These are phyloP conservation scores for Favolaschia claudopus DNA, from an alignment of 768 basidiomycete genomes.

Conservation along the genomic window DNA sequence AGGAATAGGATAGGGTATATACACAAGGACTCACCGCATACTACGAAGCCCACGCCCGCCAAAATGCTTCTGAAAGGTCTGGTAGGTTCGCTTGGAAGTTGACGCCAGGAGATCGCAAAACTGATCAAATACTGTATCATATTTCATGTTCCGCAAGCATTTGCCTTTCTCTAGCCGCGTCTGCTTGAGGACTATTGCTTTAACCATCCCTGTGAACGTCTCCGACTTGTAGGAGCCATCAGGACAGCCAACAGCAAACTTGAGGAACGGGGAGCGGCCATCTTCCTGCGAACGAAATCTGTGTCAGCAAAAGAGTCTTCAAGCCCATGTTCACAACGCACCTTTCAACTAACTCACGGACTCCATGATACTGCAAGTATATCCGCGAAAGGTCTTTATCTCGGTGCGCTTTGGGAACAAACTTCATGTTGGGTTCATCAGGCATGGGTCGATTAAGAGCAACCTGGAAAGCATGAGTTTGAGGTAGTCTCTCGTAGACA, in stretches of 20 bases:
- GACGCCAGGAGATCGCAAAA: slow-evolving; percentile 26
- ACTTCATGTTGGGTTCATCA: slow-evolving; percentile 23
- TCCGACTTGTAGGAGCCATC: slow-evolving; percentile 25
- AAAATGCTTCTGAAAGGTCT: slow-evolving; percentile 21
- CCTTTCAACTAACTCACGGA: slow-evolving; percentile 25
- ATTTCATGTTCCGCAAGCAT: slow-evolving; percentile 24
- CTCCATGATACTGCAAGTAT: slow-evolving; percentile 20
- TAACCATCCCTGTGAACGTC: slow-evolving; percentile 27
- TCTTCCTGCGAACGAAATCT: slow-evolving; percentile 18
- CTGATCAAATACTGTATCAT: slow-evolving; percentile 18
- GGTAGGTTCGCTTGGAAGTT: slow-evolving; percentile 11
- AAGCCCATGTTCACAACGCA: slow-evolving; percentile 7
- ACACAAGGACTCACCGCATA: slow-evolving; percentile 6
- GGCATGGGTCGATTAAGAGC: slow-evolving; percentile 16
- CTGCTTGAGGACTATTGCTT: slow-evolving; percentile 22
- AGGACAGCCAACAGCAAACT: slow-evolving; percentile 29
- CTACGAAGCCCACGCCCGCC: slow-evolving; percentile 24
- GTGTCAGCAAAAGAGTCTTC: background rate
- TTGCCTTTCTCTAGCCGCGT: slow-evolving; percentile 17
- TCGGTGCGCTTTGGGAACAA: slow-evolving; percentile 18
- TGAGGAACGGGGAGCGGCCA: slow-evolving; percentile 23
- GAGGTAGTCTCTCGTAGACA: too few relatives aligned
- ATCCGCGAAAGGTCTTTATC: slow-evolving; percentile 16
- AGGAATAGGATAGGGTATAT: too few relatives aligned
- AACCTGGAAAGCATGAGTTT: slow-evolving; percentile 23